These are phyloP conservation scores for Eudorina sp. DNA, from an alignment of 139 green algal genomes.

Conservation along the genomic window DNA sequence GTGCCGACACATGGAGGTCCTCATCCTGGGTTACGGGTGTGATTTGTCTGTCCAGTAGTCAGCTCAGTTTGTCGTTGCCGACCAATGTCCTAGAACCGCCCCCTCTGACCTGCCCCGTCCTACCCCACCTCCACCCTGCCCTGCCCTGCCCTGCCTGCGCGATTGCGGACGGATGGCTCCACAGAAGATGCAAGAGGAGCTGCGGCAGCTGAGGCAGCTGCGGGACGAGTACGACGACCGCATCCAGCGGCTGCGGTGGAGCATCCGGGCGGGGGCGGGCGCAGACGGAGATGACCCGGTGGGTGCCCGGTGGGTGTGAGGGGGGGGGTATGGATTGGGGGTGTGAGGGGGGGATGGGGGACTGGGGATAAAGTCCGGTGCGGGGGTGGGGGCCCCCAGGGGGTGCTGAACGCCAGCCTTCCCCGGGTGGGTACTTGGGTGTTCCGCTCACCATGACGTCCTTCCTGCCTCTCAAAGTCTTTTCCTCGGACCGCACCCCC, in stretches of 20 bases:
- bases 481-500: too few relatives aligned
- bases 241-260: conserved; percentile 86
- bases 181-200: conserved; percentile 67
- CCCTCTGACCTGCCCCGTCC: not conserved
- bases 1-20: too few relatives aligned
- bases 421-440: too few relatives aligned
- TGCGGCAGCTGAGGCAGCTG: conserved; percentile 75
- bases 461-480: too few relatives aligned
- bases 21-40: too few relatives aligned
- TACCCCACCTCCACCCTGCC: not conserved
- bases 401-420: too few relatives aligned
- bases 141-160: not conserved
- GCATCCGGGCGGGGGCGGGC: not conserved
- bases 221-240: conserved; percentile 89
- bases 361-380: too few relatives aligned
- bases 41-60: too few relatives aligned
- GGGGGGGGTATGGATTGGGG: conserved; percentile 33
- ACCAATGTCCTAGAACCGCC: too few relatives aligned
- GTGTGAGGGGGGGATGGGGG: conserved; percentile 11
- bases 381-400: too few relatives aligned
- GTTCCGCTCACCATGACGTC: too few relatives aligned
- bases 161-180: not conserved
- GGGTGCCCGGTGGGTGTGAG: not conserved
- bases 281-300: not conserved
- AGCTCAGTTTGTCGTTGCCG: too few relatives aligned